phyloP scores from a whole-genome alignment of 1,284 basidiomycete species.

The Chondrostereum purpureum region DNA sequence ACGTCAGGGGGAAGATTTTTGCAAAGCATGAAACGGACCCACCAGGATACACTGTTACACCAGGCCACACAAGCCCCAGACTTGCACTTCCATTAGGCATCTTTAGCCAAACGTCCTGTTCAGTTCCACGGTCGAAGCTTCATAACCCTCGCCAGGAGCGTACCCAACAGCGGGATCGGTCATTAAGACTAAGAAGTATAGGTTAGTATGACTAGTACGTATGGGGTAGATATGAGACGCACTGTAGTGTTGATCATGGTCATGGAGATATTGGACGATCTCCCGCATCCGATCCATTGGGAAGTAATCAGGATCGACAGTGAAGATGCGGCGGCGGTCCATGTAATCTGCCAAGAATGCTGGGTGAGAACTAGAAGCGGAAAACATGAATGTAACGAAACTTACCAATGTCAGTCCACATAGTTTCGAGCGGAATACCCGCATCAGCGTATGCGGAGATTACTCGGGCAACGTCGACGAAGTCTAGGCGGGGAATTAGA shows the following conservation, averaged over 20 bases:
- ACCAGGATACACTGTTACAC: slow-evolving; percentile 62
- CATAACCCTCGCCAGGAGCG: slow-evolving; percentile 42
- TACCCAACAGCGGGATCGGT: slow-evolving; percentile 68
- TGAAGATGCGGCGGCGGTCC: slow-evolving; percentile 62
- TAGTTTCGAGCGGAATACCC: slow-evolving; percentile 62
- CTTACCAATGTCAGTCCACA: slow-evolving; percentile 72
- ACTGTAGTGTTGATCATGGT: slow-evolving; percentile 54
- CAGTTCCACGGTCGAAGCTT: slow-evolving; percentile 48
- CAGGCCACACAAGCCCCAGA: slow-evolving; percentile 68
- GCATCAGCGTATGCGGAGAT: slow-evolving; percentile 55
- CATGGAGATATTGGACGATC: slow-evolving; percentile 56
- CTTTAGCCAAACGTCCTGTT: slow-evolving; percentile 56
- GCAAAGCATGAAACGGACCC: slow-evolving; percentile 8
- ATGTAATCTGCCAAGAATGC: slow-evolving; percentile 58
- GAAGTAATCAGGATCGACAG: slow-evolving; percentile 63
- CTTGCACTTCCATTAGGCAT: slow-evolving; percentile 52
- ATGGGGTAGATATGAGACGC: slow-evolving; percentile 15
- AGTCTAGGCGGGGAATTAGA: slow-evolving; percentile 32
- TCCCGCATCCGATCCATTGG: slow-evolving; percentile 56
- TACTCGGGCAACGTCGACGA: slow-evolving; percentile 52
- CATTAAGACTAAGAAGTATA: slow-evolving; percentile 48
- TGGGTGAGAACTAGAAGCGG: not conserved
- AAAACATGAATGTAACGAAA: slow-evolving; percentile 2
- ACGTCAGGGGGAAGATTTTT: not conserved
- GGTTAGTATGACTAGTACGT: not conserved